Base-by-base conservation (phyloP, 108 stramenopile species). In the Pseudonitzschia delicatissima region DNA sequence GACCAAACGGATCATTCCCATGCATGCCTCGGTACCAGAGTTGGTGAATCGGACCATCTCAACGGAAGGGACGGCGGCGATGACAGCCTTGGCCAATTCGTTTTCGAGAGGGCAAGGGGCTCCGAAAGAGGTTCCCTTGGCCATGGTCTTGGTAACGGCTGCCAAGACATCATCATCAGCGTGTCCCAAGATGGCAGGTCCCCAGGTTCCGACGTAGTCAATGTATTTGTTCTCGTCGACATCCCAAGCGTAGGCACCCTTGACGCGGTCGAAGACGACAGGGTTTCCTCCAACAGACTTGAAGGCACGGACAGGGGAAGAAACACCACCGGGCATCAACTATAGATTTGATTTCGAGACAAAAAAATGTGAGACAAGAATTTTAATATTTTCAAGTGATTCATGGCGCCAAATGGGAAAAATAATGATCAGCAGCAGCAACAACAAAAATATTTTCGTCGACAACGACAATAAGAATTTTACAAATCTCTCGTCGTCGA, bases 1-100 rank as follows among this genome's bases (percentile, higher is more conserved):
- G 35, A 93, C 93, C 57, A 98, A 88, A 65, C 98, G 96, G 69
- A 98, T 87, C 98, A 98, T 96, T 74, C 98, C 96, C 98, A 97
- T 98, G 87, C 96, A 98, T 7, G 98, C 98, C 74, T 98, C 98
- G 17, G 98, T 98, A 68, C 98, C 98, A 20, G 94, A 96, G 81
- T 98, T 98, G 77, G 98, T 98, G 94, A 98, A 98, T 60, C 98
- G 95, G 62, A 98, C 98, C 98, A 98, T 98, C 81, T 98, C 98
- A 21, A 98, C 96, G 31, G 95, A 96, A 29, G 98, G 96, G 36
- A 98, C 96, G 63, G 98, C 98, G 49, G 69, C 95, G 77, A 97
- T 96, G 73, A 98, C 98, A 57, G 77, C 80, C 81, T 98, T 97
- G 71, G 98, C 98, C 32, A 98, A 86, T 51, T 89, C 90, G 64